A percentile compares a stretch with the other conserved stretches of the same genome.
Evolutionary conservation across 352 stramenopile species (phyloP).

Genomic region (Blastocystis sp.): DNA sequence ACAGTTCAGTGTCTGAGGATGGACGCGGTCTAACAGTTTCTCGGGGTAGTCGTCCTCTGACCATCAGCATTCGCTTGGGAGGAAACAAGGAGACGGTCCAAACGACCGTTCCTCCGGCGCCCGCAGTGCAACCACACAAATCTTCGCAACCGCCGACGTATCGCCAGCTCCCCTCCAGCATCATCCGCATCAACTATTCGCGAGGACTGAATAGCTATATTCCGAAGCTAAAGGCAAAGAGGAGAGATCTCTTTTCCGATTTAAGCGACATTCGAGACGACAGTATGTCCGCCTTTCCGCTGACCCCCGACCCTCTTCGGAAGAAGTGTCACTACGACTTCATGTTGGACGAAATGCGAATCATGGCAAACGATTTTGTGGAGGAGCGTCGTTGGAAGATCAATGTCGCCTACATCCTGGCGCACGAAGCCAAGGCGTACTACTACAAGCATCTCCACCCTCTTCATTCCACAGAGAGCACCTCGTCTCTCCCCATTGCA

Average conservation of each 20-base stretch:
- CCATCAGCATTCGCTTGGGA: constrained; percentile 40
- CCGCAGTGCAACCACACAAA: not conserved
- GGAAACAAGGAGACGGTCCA: not conserved
- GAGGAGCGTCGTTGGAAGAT: constrained; percentile 52
- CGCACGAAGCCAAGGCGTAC: constrained; percentile 24
- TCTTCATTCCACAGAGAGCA: not conserved
- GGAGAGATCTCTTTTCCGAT: not conserved
- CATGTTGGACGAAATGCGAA: constrained; percentile 15
- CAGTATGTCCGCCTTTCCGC: not conserved
- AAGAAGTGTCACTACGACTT: constrained; percentile 46
- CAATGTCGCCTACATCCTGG: constrained; percentile 25
- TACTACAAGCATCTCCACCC: constrained; percentile 29
- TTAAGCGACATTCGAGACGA: constrained; percentile 12
- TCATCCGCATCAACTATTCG: constrained; percentile 4
- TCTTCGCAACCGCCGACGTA: not conserved
- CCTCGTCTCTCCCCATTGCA: not conserved
- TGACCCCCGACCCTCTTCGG: constrained; percentile 22
- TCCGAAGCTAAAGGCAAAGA: constrained; percentile 23
- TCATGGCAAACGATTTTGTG: constrained; percentile 34
- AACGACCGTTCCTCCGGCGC: not conserved
- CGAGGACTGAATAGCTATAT: not conserved
- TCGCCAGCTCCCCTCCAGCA: constrained; percentile 1
- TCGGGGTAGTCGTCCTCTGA: constrained; percentile 24
- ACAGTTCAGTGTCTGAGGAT: not conserved
- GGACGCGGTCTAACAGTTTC: constrained; percentile 6